Evolutionary conservation across 352 stramenopile genomes (phyloP).

Genomic region (Phytophthora europaea): DNA sequence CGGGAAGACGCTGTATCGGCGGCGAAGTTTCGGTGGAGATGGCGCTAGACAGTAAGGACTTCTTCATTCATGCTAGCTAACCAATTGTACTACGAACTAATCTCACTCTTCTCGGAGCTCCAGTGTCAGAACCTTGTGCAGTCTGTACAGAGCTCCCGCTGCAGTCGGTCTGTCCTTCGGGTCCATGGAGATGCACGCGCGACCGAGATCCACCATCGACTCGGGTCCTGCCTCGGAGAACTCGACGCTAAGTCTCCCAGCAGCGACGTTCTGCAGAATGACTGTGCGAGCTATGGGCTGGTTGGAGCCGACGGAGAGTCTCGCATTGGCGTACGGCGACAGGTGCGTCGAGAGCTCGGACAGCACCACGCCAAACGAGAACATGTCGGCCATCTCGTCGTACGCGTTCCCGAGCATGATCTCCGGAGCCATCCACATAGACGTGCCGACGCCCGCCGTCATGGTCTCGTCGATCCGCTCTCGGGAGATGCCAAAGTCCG

Average conservation of each 20-base stretch:
- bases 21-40: neutral
- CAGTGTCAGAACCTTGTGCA: slow-evolving; percentile 28
- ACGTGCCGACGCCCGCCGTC: slow-evolving; percentile 20
- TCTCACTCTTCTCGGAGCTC: slow-evolving; percentile 10
- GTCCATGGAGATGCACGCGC: slow-evolving; percentile 37
- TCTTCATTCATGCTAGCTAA: neutral
- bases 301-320: slow-evolving; percentile 1
- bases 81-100: neutral
- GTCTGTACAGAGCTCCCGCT: slow-evolving; percentile 40
- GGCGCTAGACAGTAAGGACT: neutral
- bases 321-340: slow-evolving; percentile 8
- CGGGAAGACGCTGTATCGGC: neutral
- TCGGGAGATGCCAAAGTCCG: slow-evolving; percentile 61
- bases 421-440: slow-evolving; percentile 23
- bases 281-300: slow-evolving; percentile 33
- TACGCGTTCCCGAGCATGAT: slow-evolving; percentile 23
- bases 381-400: slow-evolving; percentile 25
- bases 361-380: slow-evolving; percentile 28
- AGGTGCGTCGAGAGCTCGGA: slow-evolving; percentile 23
- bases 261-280: slow-evolving; percentile 47
- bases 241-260: slow-evolving; percentile 37
- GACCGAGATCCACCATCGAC: slow-evolving; percentile 25
- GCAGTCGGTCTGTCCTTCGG: slow-evolving; percentile 33
- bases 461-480: slow-evolving; percentile 23
- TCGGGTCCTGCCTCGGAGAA: slow-evolving; percentile 25